Evolutionary conservation across 768 basidiomycete species (phyloP), one percentile per base, ranked within the genome.

Genomic region (Amanita jacksonii): DNA sequence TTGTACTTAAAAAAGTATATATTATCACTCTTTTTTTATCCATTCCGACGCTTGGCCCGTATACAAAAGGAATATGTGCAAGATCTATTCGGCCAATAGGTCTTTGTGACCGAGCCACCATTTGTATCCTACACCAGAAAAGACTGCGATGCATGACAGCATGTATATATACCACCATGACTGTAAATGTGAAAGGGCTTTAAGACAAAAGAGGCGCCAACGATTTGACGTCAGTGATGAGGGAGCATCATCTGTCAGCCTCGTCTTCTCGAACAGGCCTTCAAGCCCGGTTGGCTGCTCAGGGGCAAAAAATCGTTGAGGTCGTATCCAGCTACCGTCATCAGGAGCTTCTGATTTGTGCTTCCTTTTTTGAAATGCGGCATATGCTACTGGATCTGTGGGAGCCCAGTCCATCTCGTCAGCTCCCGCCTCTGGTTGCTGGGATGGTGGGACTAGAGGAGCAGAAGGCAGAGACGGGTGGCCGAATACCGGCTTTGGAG

Each of bases 261-360:
- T 70, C 8, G 82, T 77, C 49, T 65, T 67, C 45, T 78, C 77
- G 49, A 87, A 80, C 12, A 88, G 61, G 28, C 69, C 67, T 58
- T 88, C 85, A 6, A 88, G 67, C 10, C 85, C 85, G 1, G 85
- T 88, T 1, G 84, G 81, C 48, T 76, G 73, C 56, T 86, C 84
- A 0, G 84, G 85, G 12, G 82, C 73, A 51, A 86, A 88, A 56
- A 86, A 88, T 10, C 72, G 70, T 51, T 85, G 85, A 3, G 80
- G 83, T 4, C 77, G 74, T 39, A 88, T 53, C 76, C 73, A 79
- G 19, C 63, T 58, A 6, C 65, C 66, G 42, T 73, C 68, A 15
- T 70, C 61, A 12, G 62, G 53, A 5, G 49, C 49, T 23, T 61
- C 54, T 30, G 55, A 49, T 33, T 49, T 41, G 6, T 46, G 49